A percentile compares a stretch with the other conserved stretches of the same genome.
phyloP scores from a whole-genome alignment of 495 filamentous ascomycete genomes.

The Xylaria curta region DNA sequence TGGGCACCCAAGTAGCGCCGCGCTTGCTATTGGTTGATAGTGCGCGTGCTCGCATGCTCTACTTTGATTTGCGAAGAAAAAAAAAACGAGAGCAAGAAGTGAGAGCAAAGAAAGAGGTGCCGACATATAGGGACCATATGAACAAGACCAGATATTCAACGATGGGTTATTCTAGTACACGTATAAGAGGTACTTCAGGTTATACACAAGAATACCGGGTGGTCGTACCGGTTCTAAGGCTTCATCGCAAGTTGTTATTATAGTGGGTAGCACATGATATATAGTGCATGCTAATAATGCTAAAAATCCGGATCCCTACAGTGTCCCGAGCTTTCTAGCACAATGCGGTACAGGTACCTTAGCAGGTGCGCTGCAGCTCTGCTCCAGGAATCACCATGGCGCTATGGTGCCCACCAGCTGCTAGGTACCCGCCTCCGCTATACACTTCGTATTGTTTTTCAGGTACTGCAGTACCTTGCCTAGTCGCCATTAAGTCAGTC shows the following conservation, averaged over 20 bases:
- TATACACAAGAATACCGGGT: not conserved
- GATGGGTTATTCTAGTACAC: not conserved
- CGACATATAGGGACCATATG: not conserved
- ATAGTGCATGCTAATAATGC: constrained; percentile 1
- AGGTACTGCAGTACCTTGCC: constrained; percentile 1
- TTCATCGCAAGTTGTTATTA: not conserved
- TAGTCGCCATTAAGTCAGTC: constrained; percentile 23
- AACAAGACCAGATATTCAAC: not conserved
- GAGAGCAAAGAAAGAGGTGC: not conserved
- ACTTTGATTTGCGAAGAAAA: constrained; percentile 9
- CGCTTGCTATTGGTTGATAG: not conserved
- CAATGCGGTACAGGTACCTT: too few species aligned
- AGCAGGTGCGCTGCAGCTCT: not conserved
- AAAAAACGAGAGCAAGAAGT: not conserved
- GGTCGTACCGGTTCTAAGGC: not conserved
- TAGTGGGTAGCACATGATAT: constrained; percentile 13
- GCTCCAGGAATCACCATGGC: not conserved
- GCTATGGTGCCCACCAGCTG: not conserved
- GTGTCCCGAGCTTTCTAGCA: constrained; percentile 5
- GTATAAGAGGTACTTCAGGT: not conserved
- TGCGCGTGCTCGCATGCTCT: constrained; percentile 17
- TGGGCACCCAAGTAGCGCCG: constrained; percentile 13
- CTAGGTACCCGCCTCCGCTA: not conserved
- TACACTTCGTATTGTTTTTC: not conserved
- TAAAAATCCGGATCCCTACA: constrained; percentile 18